Conservation (phyloP, 768 basidiomycete species). For the Kwoniella heveanensis region DNA sequence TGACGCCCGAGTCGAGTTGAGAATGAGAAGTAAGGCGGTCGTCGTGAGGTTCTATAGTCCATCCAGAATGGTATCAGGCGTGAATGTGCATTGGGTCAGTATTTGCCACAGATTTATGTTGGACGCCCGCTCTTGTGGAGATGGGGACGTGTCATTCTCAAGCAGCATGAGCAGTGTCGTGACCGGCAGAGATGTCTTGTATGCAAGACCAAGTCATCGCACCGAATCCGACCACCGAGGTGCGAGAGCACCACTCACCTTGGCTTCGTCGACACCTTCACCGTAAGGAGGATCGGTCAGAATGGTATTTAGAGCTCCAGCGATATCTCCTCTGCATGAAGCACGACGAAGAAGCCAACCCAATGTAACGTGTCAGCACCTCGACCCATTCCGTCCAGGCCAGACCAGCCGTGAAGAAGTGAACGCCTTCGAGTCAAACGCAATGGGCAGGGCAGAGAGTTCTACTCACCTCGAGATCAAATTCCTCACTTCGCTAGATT, state of each 20-base stretch:
- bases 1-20: conserved; percentile 89
- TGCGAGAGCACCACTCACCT: conserved; percentile 67
- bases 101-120: too few relatives aligned
- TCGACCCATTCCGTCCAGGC: background rate
- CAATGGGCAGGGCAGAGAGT: too few relatives aligned
- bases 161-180: too few relatives aligned
- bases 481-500: conserved; percentile 70
- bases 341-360: too few relatives aligned
- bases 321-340: conserved; percentile 76
- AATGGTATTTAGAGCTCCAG: conserved; percentile 69
- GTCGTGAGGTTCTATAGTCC: conserved; percentile 69
- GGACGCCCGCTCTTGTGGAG: too few relatives aligned
- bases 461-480: conserved; percentile 74
- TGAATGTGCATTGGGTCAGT: background rate
- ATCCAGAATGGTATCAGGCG: background rate
- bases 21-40: conserved; percentile 77
- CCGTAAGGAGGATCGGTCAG: conserved; percentile 87
- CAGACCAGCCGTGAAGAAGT: too few relatives aligned
- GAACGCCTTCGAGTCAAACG: too few relatives aligned
- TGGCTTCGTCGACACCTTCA: conserved; percentile 81
- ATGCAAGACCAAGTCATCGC: too few relatives aligned
- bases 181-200: too few relatives aligned
- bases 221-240: too few relatives aligned
- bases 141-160: too few relatives aligned
- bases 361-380: background rate